Conservation (phyloP, 345 rosid genomes). For the Eucalyptus coolabah region DNA sequence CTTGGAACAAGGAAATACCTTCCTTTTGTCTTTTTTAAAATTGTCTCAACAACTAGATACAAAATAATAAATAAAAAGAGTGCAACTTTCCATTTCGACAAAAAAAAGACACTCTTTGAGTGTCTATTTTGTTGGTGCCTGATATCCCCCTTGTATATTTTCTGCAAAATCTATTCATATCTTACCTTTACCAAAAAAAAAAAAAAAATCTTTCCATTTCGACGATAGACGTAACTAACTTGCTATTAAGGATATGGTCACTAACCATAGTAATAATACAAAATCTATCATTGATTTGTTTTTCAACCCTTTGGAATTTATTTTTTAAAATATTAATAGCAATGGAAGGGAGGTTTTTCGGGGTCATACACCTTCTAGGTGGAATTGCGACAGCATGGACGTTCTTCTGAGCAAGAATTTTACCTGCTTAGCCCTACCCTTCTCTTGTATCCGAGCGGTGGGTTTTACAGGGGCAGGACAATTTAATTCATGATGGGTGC, state of each 20-base stretch:
- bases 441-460: not conserved
- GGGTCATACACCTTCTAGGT: not conserved
- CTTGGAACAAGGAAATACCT: too few relatives aligned
- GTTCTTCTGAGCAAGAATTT: not conserved
- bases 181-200: too few relatives aligned
- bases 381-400: not conserved
- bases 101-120: too few relatives aligned
- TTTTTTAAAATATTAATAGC: not conserved
- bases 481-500: too few relatives aligned
- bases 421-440: not conserved
- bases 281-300: too few relatives aligned
- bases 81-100: not conserved
- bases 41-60: not conserved
- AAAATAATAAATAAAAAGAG: not conserved
- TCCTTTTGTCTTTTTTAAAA: too few relatives aligned
- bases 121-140: too few relatives aligned
- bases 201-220: not conserved
- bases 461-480: not conserved
- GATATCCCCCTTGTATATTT: too few relatives aligned
- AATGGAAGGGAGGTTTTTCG: not conserved
- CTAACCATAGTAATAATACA: not conserved
- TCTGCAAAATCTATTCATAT: too few relatives aligned
- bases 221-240: not conserved
- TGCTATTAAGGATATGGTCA: too few relatives aligned
- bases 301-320: too few relatives aligned